These are phyloP conservation scores for Terana coerulea DNA, from an alignment of 768 basidiomycete genomes.

Conservation along the genomic window DNA sequence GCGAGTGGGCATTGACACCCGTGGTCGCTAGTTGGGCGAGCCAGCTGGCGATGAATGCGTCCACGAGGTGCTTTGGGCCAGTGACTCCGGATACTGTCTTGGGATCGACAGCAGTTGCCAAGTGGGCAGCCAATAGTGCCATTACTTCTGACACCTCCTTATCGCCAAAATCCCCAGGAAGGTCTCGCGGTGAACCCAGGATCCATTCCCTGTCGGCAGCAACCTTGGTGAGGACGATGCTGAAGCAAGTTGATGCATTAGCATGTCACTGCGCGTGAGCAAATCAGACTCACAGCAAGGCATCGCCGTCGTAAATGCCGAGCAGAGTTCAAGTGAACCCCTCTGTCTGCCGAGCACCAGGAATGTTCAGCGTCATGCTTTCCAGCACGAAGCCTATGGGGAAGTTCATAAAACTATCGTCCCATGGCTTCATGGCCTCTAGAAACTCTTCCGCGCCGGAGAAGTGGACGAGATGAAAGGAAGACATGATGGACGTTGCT, in stretches of 20 bases:
- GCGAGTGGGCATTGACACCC: background rate
- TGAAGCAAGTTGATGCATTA: too few species aligned
- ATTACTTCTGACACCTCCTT: too few species aligned
- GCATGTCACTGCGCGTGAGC: background rate
- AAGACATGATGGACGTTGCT: background rate
- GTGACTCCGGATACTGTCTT: too few species aligned
- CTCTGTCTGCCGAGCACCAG: too few species aligned
- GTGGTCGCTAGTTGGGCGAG: background rate
- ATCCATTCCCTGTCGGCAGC: too few species aligned
- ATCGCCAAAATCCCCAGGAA: too few species aligned
- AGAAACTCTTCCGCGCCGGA: background rate
- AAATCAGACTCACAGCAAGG: slow-evolving; percentile 6
- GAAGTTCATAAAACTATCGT: slow-evolving; percentile 8
- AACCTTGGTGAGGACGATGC: too few species aligned
- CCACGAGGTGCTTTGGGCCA: slow-evolving; percentile 9
- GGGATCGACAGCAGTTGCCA: too few species aligned
- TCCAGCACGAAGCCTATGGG: slow-evolving; percentile 2
- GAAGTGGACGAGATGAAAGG: slow-evolving; percentile 11
- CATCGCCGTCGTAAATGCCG: background rate
- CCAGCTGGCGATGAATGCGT: slow-evolving; percentile 13
- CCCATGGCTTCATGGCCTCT: slow-evolving; percentile 6
- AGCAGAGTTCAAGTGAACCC: slow-evolving; percentile 10
- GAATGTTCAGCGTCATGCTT: background rate
- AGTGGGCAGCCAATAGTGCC: too few species aligned
- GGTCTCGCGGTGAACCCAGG: background rate